These are phyloP conservation scores for Psilocybe cubensis DNA, from an alignment of 768 basidiomycete species.

Conservation along the genomic window DNA sequence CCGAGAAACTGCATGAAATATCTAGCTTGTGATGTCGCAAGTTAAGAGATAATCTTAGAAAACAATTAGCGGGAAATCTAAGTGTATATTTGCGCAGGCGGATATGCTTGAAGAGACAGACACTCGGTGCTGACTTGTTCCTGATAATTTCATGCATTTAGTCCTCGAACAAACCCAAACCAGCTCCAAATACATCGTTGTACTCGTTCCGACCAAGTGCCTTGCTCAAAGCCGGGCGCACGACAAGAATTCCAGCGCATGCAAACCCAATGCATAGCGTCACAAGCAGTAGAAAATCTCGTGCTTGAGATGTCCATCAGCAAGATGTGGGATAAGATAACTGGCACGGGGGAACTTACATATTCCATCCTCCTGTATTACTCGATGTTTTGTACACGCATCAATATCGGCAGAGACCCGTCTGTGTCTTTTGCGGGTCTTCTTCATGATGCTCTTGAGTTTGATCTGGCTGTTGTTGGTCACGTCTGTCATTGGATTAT, in stretches of 20 bases:
- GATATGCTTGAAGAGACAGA: background rate
- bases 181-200: no score
- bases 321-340: background rate
- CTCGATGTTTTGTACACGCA: constrained; percentile 1
- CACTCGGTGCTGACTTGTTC: no score
- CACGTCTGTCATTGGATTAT: background rate
- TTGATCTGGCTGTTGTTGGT: background rate
- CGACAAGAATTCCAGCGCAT: constrained; percentile 20
- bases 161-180: background rate
- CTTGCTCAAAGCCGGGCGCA: constrained; percentile 11
- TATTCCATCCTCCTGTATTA: constrained; percentile 15
- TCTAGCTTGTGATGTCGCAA: no score
- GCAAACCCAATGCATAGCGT: constrained; percentile 23
- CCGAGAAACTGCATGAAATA: no score
- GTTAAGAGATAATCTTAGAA: no score
- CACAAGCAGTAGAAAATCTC: constrained; percentile 24
- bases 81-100: background rate
- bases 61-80: no score
- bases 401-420: background rate
- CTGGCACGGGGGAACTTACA: no score
- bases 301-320: constrained; percentile 9
- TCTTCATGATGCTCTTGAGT: background rate
- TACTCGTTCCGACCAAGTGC: constrained; percentile 3
- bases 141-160: background rate
- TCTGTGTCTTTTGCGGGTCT: background rate